These are phyloP conservation scores for Xerocomellus amylosporus DNA, from an alignment of 768 basidiomycete species.

Conservation along the genomic window DNA sequence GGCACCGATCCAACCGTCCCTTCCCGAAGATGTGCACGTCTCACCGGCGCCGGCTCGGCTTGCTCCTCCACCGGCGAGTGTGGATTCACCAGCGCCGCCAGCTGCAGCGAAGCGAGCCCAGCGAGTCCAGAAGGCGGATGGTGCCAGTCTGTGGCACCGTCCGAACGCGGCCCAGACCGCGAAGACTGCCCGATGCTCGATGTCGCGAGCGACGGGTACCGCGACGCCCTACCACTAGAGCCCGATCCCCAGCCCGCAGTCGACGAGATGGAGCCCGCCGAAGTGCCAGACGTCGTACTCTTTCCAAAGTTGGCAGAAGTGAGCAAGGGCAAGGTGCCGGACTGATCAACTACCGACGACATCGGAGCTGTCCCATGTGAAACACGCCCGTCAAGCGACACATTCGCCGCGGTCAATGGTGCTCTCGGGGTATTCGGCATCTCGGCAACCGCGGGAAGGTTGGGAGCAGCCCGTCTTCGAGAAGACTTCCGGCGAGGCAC, in stretches of 20 bases:
- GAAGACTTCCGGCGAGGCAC: slow-evolving; percentile 10
- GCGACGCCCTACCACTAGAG: slow-evolving; percentile 20
- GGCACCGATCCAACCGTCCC: slow-evolving; percentile 15
- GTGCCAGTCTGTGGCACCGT: slow-evolving; percentile 23
- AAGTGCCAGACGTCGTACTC: slow-evolving; percentile 12
- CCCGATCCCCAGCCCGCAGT: slow-evolving; percentile 8
- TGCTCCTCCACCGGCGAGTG: slow-evolving; percentile 20
- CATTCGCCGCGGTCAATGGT: slow-evolving; percentile 1
- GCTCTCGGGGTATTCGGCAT: slow-evolving; percentile 5
- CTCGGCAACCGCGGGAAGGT: slow-evolving; percentile 23
- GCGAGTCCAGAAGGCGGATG: slow-evolving; percentile 25
- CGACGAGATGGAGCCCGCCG: slow-evolving; percentile 18
- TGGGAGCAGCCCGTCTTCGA: slow-evolving; percentile 1
- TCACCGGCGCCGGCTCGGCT: neutral
- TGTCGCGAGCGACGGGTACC: slow-evolving; percentile 28
- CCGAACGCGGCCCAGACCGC: slow-evolving; percentile 7
- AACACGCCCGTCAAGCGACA: slow-evolving; percentile 5
- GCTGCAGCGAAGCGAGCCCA: slow-evolving; percentile 12
- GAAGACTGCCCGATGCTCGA: slow-evolving; percentile 17
- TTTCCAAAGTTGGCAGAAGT: slow-evolving; percentile 30
- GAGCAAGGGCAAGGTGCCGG: slow-evolving; percentile 19
- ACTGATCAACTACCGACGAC: slow-evolving; percentile 4
- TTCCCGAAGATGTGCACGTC: slow-evolving; percentile 24
- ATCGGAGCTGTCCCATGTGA: slow-evolving; percentile 12
- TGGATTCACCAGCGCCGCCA: slow-evolving; percentile 19